Conservation (phyloP, 208 protist genomes). For the Leishmania arabica region DNA sequence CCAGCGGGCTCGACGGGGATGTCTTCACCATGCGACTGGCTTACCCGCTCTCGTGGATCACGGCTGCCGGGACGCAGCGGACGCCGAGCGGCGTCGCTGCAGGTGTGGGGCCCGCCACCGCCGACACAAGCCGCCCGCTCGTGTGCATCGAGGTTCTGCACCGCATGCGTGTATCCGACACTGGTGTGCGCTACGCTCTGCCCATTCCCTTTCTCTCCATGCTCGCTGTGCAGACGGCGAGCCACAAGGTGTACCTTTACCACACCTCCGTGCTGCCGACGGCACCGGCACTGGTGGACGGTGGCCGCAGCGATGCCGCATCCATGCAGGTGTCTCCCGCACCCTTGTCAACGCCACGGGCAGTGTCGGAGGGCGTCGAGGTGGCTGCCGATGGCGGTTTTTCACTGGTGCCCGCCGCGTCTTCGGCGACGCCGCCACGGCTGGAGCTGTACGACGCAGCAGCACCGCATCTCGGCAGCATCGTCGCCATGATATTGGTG, state of each 20-base stretch:
- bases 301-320: constrained; percentile 6
- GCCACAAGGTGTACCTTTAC: constrained; percentile 35
- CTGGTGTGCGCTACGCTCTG: constrained; percentile 40
- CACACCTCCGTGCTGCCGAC: constrained; percentile 28
- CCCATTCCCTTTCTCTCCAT: constrained; percentile 34
- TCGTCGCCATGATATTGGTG: constrained; percentile 62
- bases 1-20: constrained; percentile 45
- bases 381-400: not conserved
- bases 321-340: constrained; percentile 38
- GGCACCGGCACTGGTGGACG: constrained; percentile 14
- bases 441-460: constrained; percentile 76
- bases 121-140: constrained; percentile 8
- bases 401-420: not conserved
- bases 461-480: constrained; percentile 64
- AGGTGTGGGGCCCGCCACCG: not conserved
- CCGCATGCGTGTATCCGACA: constrained; percentile 27
- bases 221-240: constrained; percentile 44
- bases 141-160: constrained; percentile 31
- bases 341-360: constrained; percentile 33
- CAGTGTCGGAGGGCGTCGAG: not conserved
- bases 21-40: constrained; percentile 39
- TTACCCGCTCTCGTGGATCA: constrained; percentile 2
- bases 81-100: not conserved
- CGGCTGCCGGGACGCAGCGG: not conserved
- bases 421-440: constrained; percentile 8